Evolutionary conservation across 768 basidiomycete genomes (phyloP), one percentile per base, ranked within the genome.

Genomic region (Psilocybe tampanensis): DNA sequence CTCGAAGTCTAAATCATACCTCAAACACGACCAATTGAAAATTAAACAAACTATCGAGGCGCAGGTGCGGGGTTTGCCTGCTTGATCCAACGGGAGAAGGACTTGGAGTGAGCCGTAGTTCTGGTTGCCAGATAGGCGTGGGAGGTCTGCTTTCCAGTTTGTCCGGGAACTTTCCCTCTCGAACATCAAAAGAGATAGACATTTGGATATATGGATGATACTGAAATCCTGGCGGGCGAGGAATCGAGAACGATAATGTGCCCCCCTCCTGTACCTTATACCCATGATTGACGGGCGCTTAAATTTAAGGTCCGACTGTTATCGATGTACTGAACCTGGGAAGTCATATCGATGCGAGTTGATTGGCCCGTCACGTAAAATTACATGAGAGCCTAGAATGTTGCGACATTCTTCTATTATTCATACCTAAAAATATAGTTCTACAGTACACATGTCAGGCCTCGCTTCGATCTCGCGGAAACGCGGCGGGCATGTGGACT

Each of bases 211-310:
- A 5, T 5, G 29, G 9, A 29, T 29, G 29, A 29, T 13, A 39
- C n/a, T n/a, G 15, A 13, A 39, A 39, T 39, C 6, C 6, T 15
- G 36, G 6, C 12, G 36, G n/a, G 12, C 2, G 47, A 33, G 17
- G 47, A 6, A 34, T 12, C 18, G 22, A 7, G 3, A 34, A 1
- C 17, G 47, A 26, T 29, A 33, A 3, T 34, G n/a, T 3, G 2
- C 29, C 8, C 18, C 7, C 34, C n/a, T 33, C 36, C 36, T 39
- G 13, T 5, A 39, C 6, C 36, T 49, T 49, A 49, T 49, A 29
- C n/a, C 44, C 8, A 53, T 45, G n/a, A n/a, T n/a, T n/a, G n/a
- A n/a, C n/a, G 54, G 54, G 54, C 54, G 54, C 54, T 42, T 55
- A 55, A 39, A 34, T 47, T 48, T 1, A 29, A 48, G 12, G 50